phyloP scores from a whole-genome alignment of 1,139 yeast species.

The Pichia kudriavzevii region DNA sequence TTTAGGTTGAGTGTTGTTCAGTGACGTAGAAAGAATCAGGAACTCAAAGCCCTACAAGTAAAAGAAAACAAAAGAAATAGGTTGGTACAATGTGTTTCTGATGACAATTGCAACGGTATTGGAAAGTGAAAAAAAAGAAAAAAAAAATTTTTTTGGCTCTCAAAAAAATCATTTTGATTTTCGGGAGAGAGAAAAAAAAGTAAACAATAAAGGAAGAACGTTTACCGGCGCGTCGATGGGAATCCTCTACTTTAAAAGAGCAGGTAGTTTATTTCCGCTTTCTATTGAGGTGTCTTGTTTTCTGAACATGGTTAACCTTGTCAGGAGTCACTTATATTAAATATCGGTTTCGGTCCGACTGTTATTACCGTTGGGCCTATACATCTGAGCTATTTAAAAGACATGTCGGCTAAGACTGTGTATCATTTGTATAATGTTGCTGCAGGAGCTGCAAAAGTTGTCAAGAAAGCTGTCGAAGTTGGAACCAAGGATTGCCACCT shows the following conservation, averaged over 20 bases:
- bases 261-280: no score
- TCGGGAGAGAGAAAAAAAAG: not conserved
- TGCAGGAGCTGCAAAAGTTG: conserved; percentile 18
- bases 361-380: no score
- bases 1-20: not conserved
- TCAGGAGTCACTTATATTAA: no score
- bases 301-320: no score
- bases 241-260: no score
- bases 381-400: not conserved
- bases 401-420: conserved; percentile 14
- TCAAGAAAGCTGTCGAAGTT: conserved; percentile 20
- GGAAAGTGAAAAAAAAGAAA: not conserved
- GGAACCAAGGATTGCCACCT: conserved; percentile 25
- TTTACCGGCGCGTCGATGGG: conserved; percentile 6
- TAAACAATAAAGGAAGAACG: not conserved
- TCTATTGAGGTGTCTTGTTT: no score
- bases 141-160: not conserved
- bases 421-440: conserved; percentile 17
- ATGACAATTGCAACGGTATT: no score
- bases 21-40: no score
- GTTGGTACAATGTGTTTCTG: no score
- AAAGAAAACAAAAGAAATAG: no score
- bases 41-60: no score
- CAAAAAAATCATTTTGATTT: not conserved
- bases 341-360: no score